Conservation (phyloP, 805 yeast genomes). For the Torulaspora maleeae region DNA sequence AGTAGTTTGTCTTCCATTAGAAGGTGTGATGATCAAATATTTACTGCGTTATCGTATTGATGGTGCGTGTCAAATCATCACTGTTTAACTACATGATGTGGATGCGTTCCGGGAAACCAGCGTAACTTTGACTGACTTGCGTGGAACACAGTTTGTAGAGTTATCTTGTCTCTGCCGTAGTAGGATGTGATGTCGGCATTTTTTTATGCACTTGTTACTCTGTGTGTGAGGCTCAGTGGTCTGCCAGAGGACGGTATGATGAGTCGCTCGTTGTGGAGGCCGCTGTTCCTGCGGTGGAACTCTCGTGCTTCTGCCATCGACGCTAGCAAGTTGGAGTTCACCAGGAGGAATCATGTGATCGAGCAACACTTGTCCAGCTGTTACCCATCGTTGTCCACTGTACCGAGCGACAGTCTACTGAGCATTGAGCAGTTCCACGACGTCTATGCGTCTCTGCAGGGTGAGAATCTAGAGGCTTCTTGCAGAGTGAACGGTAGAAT, state of each 20-base stretch:
- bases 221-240: not conserved
- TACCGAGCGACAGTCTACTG: slow-evolving; percentile 5
- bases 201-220: not conserved
- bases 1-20: not conserved
- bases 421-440: slow-evolving; percentile 15
- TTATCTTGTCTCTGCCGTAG: too few relatives aligned
- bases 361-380: slow-evolving; percentile 11
- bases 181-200: not conserved
- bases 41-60: slow-evolving; percentile 39
- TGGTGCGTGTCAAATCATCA: slow-evolving; percentile 3
- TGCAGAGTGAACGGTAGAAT: slow-evolving; percentile 25
- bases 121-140: slow-evolving; percentile 7
- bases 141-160: not conserved
- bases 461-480: slow-evolving; percentile 3
- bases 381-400: slow-evolving; percentile 29
- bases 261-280: slow-evolving; percentile 2
- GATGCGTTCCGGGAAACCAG: slow-evolving; percentile 15
- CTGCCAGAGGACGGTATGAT: not conserved
- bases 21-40: slow-evolving; percentile 10
- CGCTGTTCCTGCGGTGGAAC: not conserved
- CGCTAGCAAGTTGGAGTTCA: slow-evolving; percentile 22
- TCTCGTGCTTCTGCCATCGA: slow-evolving; percentile 9
- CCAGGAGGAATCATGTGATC: slow-evolving; percentile 21
- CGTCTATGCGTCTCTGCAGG: slow-evolving; percentile 4
- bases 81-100: slow-evolving; percentile 23